phyloP scores from a whole-genome alignment of 139 green algal genomes.

The Chlamydomonas applanata region DNA sequence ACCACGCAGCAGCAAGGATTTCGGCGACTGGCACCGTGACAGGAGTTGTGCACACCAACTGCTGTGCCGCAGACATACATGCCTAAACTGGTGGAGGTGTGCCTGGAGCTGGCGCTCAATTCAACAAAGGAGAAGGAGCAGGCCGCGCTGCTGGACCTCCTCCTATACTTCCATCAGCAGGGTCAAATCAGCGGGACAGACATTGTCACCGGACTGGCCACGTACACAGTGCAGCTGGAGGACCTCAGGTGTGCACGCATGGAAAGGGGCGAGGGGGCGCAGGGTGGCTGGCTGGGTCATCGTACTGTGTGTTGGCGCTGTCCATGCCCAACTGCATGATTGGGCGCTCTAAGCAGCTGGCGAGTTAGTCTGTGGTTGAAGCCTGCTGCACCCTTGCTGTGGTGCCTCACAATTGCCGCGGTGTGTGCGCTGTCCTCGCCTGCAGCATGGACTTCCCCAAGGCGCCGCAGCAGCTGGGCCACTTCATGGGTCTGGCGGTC shows the following conservation, averaged over 20 bases:
- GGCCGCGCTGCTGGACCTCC: constrained; percentile 51
- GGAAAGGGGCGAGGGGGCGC: background rate
- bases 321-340: too few species aligned
- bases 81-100: constrained; percentile 39
- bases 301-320: too few species aligned
- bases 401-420: too few species aligned
- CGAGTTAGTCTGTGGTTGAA: too few species aligned
- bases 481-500: constrained; percentile 53
- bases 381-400: too few species aligned
- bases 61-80: constrained; percentile 7
- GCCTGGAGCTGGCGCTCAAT: constrained; percentile 63
- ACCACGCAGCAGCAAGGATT: too few species aligned
- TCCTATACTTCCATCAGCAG: constrained; percentile 58
- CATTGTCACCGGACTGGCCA: constrained; percentile 47
- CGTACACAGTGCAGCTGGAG: constrained; percentile 56
- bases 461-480: constrained; percentile 66
- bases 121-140: constrained; percentile 55
- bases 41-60: too few species aligned
- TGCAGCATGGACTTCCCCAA: constrained; percentile 71
- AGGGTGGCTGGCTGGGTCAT: too few species aligned
- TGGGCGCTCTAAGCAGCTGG: too few species aligned
- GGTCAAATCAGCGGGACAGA: constrained; percentile 44
- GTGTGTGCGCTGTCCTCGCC: background rate
- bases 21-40: too few species aligned
- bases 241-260: constrained; percentile 60